These are phyloP conservation scores for Monilinia fructicola DNA, from an alignment of 2,329 filamentous ascomycete species.

Conservation along the genomic window DNA sequence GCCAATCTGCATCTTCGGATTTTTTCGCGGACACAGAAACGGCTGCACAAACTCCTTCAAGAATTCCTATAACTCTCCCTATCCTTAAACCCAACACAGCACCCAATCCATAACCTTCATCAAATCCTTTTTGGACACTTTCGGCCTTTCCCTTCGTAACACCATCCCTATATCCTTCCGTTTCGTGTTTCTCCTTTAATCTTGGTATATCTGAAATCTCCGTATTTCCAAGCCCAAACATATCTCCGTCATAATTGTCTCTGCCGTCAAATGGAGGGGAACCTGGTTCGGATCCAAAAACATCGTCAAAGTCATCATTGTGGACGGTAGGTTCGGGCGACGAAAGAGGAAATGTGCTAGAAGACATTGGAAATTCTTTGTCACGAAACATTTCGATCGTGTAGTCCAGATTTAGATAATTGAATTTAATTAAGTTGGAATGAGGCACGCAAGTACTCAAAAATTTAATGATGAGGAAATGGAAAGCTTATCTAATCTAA, in stretches of 20 bases:
- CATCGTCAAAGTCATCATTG: conserved; percentile 39
- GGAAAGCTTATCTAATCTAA: conserved; percentile 19
- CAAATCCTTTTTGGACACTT: conserved; percentile 83
- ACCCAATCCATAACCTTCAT: conserved; percentile 84
- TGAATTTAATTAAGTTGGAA: too few relatives aligned
- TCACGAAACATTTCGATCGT: conserved; percentile 19
- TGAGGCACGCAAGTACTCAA: not conserved
- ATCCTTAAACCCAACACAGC: conserved; percentile 73
- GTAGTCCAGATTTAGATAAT: not conserved
- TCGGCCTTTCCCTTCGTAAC: conserved; percentile 71
- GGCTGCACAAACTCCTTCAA: conserved; percentile 68
- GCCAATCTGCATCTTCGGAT: conserved; percentile 19
- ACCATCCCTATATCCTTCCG: conserved; percentile 87
- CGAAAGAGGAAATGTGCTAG: not conserved
- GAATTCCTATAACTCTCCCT: conserved; percentile 71
- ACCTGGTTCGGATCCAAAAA: conserved; percentile 40
- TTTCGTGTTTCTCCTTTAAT: conserved; percentile 46
- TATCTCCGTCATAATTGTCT: not conserved
- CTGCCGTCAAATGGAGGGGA: conserved; percentile 30
- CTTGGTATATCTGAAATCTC: conserved; percentile 39
- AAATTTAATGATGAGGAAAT: not conserved
- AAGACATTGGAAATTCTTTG: conserved; percentile 11
- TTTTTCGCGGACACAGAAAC: conserved; percentile 35
- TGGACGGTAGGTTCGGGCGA: not conserved
- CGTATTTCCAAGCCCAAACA: conserved; percentile 28